Conservation (phyloP, 116 monocot species). For the Papilionanthe hybrid region DNA sequence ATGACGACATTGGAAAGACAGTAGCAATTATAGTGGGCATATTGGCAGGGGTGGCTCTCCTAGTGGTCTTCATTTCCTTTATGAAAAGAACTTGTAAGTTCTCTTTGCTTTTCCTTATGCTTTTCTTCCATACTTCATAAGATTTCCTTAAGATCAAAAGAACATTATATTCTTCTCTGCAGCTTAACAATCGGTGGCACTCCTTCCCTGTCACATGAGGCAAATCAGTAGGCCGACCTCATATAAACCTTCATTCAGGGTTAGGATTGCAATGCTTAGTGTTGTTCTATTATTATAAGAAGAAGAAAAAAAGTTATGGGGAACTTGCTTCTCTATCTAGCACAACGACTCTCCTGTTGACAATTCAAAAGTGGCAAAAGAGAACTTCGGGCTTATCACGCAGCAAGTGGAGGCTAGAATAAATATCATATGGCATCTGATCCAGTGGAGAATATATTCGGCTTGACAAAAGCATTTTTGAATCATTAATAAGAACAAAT, state of each 20-base stretch:
- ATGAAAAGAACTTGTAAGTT: constrained; percentile 40
- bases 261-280: neutral
- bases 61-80: constrained; percentile 77
- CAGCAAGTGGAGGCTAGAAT: too few relatives aligned
- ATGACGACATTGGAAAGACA: constrained; percentile 73
- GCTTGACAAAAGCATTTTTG: too few relatives aligned
- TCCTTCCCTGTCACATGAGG: neutral
- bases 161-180: neutral
- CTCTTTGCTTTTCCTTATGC: neutral
- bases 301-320: too few relatives aligned
- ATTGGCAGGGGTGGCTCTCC: constrained; percentile 56
- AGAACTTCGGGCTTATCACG: too few relatives aligned
- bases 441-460: too few relatives aligned
- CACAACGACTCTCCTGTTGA: too few relatives aligned
- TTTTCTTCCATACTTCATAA: neutral
- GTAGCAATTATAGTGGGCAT: constrained; percentile 78
- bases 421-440: too few relatives aligned
- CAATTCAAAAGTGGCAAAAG: too few relatives aligned
- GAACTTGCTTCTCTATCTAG: too few relatives aligned
- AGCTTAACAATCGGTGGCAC: neutral
- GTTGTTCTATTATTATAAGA: too few relatives aligned
- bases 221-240: neutral
- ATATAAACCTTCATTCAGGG: neutral
- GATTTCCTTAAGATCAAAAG: neutral
- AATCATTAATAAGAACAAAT: too few relatives aligned